Percentiles rank a stretch among this genome's conserved stretches.
These are phyloP conservation scores for Cyberlindnera maritima DNA, from an alignment of 805 yeast genomes.

Conservation along the genomic window DNA sequence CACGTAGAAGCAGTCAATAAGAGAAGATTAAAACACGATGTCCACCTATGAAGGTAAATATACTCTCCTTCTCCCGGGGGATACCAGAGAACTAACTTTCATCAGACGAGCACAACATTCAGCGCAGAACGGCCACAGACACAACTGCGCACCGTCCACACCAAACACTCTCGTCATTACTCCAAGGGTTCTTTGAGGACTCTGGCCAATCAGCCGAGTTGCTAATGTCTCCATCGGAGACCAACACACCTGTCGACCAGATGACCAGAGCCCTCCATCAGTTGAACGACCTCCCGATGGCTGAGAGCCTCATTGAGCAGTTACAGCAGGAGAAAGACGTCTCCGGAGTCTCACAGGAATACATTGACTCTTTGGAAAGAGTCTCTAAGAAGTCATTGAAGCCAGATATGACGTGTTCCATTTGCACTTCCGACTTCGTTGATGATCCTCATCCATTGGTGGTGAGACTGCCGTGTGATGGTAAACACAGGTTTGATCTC, in stretches of 20 bases:
- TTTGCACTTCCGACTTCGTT: slow-evolving; percentile 71
- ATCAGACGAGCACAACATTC: slow-evolving; percentile 31
- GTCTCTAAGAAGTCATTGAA: slow-evolving; percentile 45
- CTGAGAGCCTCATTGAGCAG: slow-evolving; percentile 28
- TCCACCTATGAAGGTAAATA: slow-evolving; percentile 34
- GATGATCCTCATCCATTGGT: slow-evolving; percentile 78
- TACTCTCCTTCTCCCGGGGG: too few species aligned
- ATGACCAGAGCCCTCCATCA: slow-evolving; percentile 20
- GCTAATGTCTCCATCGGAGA: not conserved
- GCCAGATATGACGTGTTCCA: slow-evolving; percentile 69
- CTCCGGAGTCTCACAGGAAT: slow-evolving; percentile 64
- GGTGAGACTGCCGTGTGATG: slow-evolving; percentile 66
- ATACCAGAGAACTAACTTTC: not conserved
- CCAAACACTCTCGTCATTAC: slow-evolving; percentile 19
- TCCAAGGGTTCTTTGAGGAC: slow-evolving; percentile 17
- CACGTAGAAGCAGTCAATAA: not conserved
- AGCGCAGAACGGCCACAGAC: slow-evolving; percentile 2
- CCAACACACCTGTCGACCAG: slow-evolving; percentile 10
- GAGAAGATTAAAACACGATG: slow-evolving; percentile 18
- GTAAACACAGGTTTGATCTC: slow-evolving; percentile 73
- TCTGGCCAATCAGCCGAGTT: slow-evolving; percentile 6
- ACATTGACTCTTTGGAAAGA: slow-evolving; percentile 75
- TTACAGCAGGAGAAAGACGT: slow-evolving; percentile 22
- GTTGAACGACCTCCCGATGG: slow-evolving; percentile 19
- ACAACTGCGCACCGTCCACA: slow-evolving; percentile 13